These are phyloP conservation scores for Sugiyamaella xylanicola DNA, from an alignment of 1,139 yeast species.

Conservation along the genomic window DNA sequence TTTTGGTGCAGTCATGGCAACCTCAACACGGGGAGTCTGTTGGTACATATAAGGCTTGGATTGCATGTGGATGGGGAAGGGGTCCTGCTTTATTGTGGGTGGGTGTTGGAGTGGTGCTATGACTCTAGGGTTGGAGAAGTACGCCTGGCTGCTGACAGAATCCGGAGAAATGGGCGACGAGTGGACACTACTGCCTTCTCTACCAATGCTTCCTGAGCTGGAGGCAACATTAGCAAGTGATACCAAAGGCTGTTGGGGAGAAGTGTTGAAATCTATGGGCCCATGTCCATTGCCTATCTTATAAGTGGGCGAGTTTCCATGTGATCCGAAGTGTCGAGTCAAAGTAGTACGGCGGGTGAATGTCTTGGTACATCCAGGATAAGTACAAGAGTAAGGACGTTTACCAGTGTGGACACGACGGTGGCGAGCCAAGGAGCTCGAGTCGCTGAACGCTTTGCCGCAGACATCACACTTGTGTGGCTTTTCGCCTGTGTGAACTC, in stretches of 20 bases:
- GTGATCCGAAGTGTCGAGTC: constrained; percentile 67
- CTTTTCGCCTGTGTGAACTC: constrained; percentile 89
- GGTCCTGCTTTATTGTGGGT: neutral
- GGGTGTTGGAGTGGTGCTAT: neutral
- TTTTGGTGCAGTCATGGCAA: neutral
- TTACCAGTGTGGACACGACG: constrained; percentile 48
- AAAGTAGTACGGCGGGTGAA: constrained; percentile 70
- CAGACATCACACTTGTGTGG: constrained; percentile 45
- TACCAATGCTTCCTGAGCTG: neutral
- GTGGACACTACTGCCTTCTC: neutral
- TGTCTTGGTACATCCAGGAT: constrained; percentile 65
- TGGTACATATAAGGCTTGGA: constrained; percentile 9
- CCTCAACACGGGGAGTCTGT: neutral
- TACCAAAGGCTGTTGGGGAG: constrained; percentile 1
- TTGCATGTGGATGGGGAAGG: neutral
- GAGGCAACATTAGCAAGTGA: constrained; percentile 1
- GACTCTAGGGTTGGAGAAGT: neutral
- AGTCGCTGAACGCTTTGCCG: constrained; percentile 44
- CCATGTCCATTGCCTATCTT: neutral
- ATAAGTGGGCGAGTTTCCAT: constrained; percentile 41
- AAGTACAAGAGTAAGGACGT: constrained; percentile 73
- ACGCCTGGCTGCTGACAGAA: neutral
- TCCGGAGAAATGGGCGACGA: constrained; percentile 10
- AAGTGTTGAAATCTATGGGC: constrained; percentile 9
- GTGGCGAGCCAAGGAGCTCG: constrained; percentile 46